Percentiles rank a stretch among this genome's conserved stretches.
Conservation (phyloP, 257 asterid genomes). For the Ilex aquifolium region DNA sequence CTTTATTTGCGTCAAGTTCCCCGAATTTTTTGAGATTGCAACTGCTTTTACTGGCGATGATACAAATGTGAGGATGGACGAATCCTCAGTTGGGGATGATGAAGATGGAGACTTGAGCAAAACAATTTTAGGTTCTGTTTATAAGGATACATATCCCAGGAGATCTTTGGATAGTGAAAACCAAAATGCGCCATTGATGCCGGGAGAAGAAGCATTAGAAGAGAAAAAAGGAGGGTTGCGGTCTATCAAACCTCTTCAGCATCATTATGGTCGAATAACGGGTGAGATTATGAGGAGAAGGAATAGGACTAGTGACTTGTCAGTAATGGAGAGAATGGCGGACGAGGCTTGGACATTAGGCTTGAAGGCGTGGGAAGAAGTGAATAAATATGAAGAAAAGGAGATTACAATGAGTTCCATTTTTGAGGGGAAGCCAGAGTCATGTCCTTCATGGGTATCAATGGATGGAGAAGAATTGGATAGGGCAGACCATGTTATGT, state of each 20-base stretch:
- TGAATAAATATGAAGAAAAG: slow-evolving; percentile 46
- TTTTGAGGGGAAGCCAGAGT: slow-evolving; percentile 88
- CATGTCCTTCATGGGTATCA: slow-evolving; percentile 92
- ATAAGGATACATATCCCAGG: slow-evolving; percentile 46
- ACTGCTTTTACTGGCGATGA: slow-evolving; percentile 36
- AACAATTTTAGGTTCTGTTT: slow-evolving; percentile 22
- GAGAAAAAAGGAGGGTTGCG: slow-evolving; percentile 16
- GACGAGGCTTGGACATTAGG: slow-evolving; percentile 92
- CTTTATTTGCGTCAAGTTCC: slow-evolving; percentile 62
- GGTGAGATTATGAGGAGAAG: slow-evolving; percentile 42
- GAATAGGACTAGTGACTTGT: slow-evolving; percentile 43
- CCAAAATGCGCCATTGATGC: slow-evolving; percentile 29
- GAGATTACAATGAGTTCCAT: slow-evolving; percentile 59
- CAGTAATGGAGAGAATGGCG: slow-evolving; percentile 71
- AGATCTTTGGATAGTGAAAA: slow-evolving; percentile 42
- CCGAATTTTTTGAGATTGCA: slow-evolving; percentile 57
- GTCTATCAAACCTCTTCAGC: slow-evolving; percentile 30
- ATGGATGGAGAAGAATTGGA: slow-evolving; percentile 55
- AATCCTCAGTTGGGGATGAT: slow-evolving; percentile 26
- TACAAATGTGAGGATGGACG: slow-evolving; percentile 28
- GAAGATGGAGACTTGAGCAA: slow-evolving; percentile 32
- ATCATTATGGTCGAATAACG: slow-evolving; percentile 73
- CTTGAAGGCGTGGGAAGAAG: slow-evolving; percentile 88
- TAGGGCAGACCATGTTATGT: slow-evolving; percentile 51
- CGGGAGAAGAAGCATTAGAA: slow-evolving; percentile 24